Evolutionary conservation across 2,329 filamentous ascomycete genomes (phyloP).

Genomic region (Aspergillus pseudoviridinutans): DNA sequence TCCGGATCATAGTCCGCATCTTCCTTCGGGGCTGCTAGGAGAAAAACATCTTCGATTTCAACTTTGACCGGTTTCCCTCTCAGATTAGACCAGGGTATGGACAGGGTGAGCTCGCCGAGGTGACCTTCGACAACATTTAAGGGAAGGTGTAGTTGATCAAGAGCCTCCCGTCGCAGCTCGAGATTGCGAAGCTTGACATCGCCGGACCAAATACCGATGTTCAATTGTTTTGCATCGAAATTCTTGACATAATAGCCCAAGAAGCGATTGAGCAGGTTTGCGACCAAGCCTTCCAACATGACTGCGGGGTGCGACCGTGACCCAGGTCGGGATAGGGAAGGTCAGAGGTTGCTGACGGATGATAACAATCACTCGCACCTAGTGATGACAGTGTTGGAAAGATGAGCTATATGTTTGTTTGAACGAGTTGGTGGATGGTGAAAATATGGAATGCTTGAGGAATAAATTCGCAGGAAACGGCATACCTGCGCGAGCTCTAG

Average conservation of each 20-base stretch:
- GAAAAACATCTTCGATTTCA: slow-evolving; percentile 93
- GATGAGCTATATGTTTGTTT: slow-evolving; percentile 7
- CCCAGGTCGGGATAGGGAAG: slow-evolving; percentile 59
- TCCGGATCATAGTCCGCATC: slow-evolving; percentile 90
- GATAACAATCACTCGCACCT: background rate
- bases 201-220: slow-evolving; percentile 98
- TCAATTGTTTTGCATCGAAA: slow-evolving; percentile 95
- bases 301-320: slow-evolving; percentile 61
- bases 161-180: slow-evolving; percentile 86
- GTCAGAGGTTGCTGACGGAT: background rate
- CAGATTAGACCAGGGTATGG: slow-evolving; percentile 96
- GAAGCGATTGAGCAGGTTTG: slow-evolving; percentile 96
- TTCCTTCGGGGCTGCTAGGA: slow-evolving; percentile 91
- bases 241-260: slow-evolving; percentile 99
- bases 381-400: slow-evolving; percentile 8
- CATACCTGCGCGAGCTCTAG: slow-evolving; percentile 17
- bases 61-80: slow-evolving; percentile 91
- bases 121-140: slow-evolving; percentile 97
- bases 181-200: slow-evolving; percentile 94
- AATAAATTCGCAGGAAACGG: background rate
- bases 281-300: slow-evolving; percentile 97
- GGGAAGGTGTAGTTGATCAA: slow-evolving; percentile 93
- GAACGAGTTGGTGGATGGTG: slow-evolving; percentile 3
- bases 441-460: background rate
- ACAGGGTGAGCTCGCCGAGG: slow-evolving; percentile 82